These are phyloP conservation scores for Cercis canadensis DNA, from an alignment of 306 rosid species.

Conservation along the genomic window DNA sequence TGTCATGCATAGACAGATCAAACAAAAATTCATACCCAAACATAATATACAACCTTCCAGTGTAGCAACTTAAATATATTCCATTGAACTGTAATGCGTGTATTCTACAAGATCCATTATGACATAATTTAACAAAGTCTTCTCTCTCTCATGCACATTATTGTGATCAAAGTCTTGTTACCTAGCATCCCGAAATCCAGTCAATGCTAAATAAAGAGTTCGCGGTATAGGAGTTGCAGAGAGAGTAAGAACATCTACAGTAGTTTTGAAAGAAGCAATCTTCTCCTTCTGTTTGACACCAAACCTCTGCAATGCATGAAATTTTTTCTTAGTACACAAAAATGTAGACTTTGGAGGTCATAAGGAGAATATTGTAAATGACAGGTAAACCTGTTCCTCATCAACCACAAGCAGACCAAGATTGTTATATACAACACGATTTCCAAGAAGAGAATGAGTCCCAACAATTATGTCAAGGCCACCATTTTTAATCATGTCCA, in stretches of 20 bases:
- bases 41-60: not conserved
- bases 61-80: conserved; percentile 8
- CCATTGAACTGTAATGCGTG: conserved; percentile 8
- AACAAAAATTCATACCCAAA: conserved; percentile 16
- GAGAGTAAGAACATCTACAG: conserved; percentile 89
- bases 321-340: conserved; percentile 20
- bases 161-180: conserved; percentile 29
- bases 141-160: not conserved
- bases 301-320: conserved; percentile 74
- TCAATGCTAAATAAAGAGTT: conserved; percentile 93
- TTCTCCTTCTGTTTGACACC: conserved; percentile 98
- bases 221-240: conserved; percentile 98
- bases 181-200: conserved; percentile 99
- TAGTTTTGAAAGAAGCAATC: conserved; percentile 93
- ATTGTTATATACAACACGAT: conserved; percentile 83
- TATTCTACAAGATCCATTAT: conserved; percentile 30
- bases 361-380: conserved; percentile 36
- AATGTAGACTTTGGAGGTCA: conserved; percentile 21
- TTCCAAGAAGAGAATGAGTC: conserved; percentile 96
- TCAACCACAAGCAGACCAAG: conserved; percentile 94
- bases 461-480: conserved; percentile 84
- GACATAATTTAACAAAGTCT: not conserved
- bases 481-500: conserved; percentile 79
- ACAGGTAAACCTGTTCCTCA: conserved; percentile 85
- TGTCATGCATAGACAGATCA: conserved; percentile 6